Evolutionary conservation across 2,329 filamentous ascomycete species (phyloP).

Genomic region (Simplicillium aogashimaense): DNA sequence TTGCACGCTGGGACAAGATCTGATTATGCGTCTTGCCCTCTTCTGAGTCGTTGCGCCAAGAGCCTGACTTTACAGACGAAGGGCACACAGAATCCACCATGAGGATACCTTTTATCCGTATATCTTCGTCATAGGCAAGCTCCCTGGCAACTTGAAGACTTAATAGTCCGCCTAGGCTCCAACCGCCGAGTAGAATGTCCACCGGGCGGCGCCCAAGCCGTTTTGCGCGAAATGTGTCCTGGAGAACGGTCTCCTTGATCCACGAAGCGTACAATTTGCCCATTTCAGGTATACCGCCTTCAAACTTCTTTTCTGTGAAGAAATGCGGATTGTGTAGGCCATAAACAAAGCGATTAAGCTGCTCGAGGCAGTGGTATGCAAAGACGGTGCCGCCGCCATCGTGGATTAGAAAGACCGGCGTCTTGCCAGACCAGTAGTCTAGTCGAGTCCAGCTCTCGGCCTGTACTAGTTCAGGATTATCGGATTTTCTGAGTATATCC

Average conservation of each 20-base stretch:
- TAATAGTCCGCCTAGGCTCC: conserved; percentile 44
- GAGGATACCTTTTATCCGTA: conserved; percentile 38
- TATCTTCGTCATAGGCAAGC: conserved; percentile 22
- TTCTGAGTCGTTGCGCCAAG: conserved; percentile 8
- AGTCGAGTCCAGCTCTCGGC: conserved; percentile 19
- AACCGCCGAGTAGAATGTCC: conserved; percentile 41
- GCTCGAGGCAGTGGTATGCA: conserved; percentile 43
- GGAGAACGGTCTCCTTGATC: conserved; percentile 27
- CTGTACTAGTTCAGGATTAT: conserved; percentile 23
- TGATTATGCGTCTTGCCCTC: conserved; percentile 23
- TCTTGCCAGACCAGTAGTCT: conserved; percentile 11
- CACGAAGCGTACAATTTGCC: conserved; percentile 36
- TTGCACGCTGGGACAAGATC: conserved; percentile 25
- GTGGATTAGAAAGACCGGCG: conserved; percentile 47
- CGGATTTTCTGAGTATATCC: conserved; percentile 10
- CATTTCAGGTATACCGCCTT: conserved; percentile 45
- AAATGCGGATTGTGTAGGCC: conserved; percentile 47
- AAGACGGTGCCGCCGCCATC: conserved; percentile 53
- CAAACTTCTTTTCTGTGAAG: conserved; percentile 32
- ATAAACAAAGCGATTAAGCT: conserved; percentile 37
- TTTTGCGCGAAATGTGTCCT: conserved; percentile 16
- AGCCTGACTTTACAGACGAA: conserved; percentile 4
- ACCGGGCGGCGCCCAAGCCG: conserved; percentile 14
- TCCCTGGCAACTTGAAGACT: conserved; percentile 39
- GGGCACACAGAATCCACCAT: conserved; percentile 42